These are phyloP conservation scores for Fragaria nilgerrensis DNA, from an alignment of 306 rosid species.

Conservation along the genomic window DNA sequence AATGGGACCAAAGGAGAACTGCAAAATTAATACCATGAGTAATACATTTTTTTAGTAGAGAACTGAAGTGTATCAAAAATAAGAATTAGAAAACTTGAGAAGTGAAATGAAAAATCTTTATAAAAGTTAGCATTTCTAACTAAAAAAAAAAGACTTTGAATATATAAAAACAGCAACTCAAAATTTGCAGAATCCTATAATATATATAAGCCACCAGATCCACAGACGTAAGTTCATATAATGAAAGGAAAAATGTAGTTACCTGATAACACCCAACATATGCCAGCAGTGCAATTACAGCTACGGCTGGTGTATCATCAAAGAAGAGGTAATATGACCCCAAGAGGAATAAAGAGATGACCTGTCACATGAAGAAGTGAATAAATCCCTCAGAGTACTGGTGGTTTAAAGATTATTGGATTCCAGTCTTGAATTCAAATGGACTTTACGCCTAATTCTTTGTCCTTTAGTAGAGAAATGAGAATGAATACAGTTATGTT, in stretches of 20 bases:
- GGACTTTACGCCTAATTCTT: not conserved
- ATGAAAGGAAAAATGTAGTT: constrained; percentile 24
- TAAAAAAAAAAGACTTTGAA: not conserved
- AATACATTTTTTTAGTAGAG: not conserved
- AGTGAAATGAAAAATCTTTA: not conserved
- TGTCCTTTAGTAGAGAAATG: not conserved
- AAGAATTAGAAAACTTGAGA: not conserved
- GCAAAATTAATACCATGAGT: constrained; percentile 33
- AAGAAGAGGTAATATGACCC: constrained; percentile 88
- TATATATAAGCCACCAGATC: not conserved
- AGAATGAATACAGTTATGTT: not conserved
- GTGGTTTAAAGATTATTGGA: not conserved
- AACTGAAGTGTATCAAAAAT: not conserved
- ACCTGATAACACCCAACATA: constrained; percentile 98
- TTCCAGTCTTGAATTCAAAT: not conserved
- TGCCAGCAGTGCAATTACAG: constrained; percentile 76
- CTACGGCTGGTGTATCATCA: constrained; percentile 50
- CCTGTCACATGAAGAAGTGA: constrained; percentile 45
- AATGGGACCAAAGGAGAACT: constrained; percentile 96
- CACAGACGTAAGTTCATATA: constrained; percentile 2
- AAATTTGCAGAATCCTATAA: not conserved
- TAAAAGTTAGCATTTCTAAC: not conserved
- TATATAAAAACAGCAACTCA: not conserved
- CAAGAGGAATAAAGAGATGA: constrained; percentile 73
- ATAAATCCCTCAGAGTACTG: not conserved